Base-by-base conservation (phyloP, 106 monocot genomes). In the Chionographis japonica region DNA sequence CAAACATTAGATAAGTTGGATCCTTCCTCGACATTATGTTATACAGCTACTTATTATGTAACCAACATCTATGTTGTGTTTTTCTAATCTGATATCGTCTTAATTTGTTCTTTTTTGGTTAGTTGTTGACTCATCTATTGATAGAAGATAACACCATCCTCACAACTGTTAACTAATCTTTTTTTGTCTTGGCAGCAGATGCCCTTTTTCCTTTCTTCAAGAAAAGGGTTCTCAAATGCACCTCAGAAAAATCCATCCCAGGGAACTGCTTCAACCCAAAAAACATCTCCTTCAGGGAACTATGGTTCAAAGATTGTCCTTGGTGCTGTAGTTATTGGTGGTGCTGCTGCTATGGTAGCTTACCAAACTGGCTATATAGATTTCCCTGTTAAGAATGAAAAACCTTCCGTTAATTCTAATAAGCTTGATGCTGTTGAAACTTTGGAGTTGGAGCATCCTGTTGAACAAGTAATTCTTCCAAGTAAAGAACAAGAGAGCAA, bases 341-440 rank as follows among this genome's bases (percentile, higher is more conserved):
- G 80, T 43, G 80, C 76, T 61, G 80, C 77, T 52, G 67, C 57
- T 17, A 49, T 80, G 37, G 79, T 68, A 66, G 82, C 86, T 58
- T 80, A 90, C 59, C 77, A 80, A 65, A 58, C 68, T 66, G 89
- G 83, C 3, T 83, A 80, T 55, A 57, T 85, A 55, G 68, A 75
- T 68, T 17, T 72, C 72, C 20, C 37, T 65, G 13, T 68, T 38
- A 80, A 66, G 65, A 66, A 81, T 51, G 69, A 63, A 16, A 71
- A 62, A 68, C 41, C 72, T 50, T 62, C 72, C 62, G 50, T 39
- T 56, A 63, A 36, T 42, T 61, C 53, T n/a, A 65, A n/a, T 16
- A 55, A 62, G 19, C 35, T 65, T 13, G 51, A 72, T 38, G 17
- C n/a, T 54, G 15, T 52, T n/a, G 37, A 19, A 12, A 42, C 63